phyloP scores from a whole-genome alignment of 73 alveolate genomes.

The Paramecium sexaurelia region DNA sequence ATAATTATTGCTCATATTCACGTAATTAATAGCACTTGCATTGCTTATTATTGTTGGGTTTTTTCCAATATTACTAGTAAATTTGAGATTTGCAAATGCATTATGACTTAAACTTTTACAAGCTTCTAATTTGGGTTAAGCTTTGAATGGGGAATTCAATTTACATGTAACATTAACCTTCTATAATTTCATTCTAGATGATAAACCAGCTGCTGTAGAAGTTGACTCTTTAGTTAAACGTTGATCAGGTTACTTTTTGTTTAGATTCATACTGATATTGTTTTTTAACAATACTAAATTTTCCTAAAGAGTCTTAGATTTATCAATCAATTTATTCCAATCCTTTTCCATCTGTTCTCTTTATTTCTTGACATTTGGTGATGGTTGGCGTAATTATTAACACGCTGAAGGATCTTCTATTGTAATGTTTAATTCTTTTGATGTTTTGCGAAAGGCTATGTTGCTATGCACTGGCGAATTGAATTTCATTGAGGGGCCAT shows the following conservation, averaged over 20 bases:
- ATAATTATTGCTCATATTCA: not conserved
- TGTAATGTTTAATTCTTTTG: conserved; percentile 17
- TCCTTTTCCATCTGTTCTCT: conserved; percentile 42
- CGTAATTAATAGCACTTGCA: not conserved
- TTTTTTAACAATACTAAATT: conserved; percentile 13
- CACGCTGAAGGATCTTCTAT: not conserved
- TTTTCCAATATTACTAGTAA: not conserved
- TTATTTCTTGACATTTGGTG: not conserved
- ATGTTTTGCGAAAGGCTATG: not conserved
- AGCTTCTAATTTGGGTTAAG: not conserved
- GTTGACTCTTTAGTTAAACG: conserved; percentile 32
- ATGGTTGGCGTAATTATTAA: not conserved
- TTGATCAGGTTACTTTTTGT: conserved; percentile 12
- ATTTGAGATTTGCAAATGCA: not conserved
- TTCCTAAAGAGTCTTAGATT: conserved; percentile 20
- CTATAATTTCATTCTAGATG: not conserved
- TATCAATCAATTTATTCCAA: conserved; percentile 19
- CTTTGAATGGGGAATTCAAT: conserved; percentile 31
- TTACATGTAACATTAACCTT: conserved; percentile 20
- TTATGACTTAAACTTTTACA: not conserved
- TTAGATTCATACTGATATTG: conserved; percentile 16
- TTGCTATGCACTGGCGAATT: not conserved
- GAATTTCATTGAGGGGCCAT: conserved; percentile 10
- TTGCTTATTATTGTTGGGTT: not conserved
- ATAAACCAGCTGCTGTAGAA: not conserved